Evolutionary conservation across 345 rosid species (phyloP), one percentile per base, ranked within the genome.

Genomic region (Trapa bicornis): DNA sequence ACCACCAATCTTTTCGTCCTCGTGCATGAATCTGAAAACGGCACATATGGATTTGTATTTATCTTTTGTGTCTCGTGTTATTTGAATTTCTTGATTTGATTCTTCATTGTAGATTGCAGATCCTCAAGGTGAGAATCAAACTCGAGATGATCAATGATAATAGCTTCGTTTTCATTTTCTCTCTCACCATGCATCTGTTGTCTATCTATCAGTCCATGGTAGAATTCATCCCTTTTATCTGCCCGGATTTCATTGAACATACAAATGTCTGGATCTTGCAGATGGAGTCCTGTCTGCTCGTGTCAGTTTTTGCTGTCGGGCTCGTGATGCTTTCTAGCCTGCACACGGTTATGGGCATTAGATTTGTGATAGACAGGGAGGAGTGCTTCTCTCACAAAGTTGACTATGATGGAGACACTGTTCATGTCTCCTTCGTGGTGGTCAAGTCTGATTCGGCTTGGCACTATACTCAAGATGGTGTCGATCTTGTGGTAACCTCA

Each of bases 331-430:
- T 58, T 35, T 58, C 63, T 15, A 13, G 54, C 54, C 77, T 72
- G 0, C 71, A 72, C 61, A 66, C 72, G 0, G 87, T 71, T 60
- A 71, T 57, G 14, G 92, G 83, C 32, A 81, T 85, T 71, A 79
- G 92, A 77, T 83, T 85, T 6, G 83, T 81, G 65, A 79, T 87
- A 14, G 86, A 87, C 38, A 81, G 83, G 72, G 92, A 87, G 70
- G 92, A 87, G 65, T 87, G 92, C 61, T 76, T 85, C 78, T 80
- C 89, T 41, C 81, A 83, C 72, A 75, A 87, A 74, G 87, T 85
- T 67, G 73, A 85, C 56, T 85, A 83, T 57, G 86, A 80, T 37
- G 87, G 89, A 29, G 92, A 85, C 56, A 79, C 80, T 0, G 79
- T 85, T 71, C 92, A 85, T 64, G 78, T 64, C 35, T 87, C 92